A percentile compares a stretch with the other conserved stretches of the same genome.
Conservation (phyloP, 768 basidiomycete species). For the Suillus subalutaceus region DNA sequence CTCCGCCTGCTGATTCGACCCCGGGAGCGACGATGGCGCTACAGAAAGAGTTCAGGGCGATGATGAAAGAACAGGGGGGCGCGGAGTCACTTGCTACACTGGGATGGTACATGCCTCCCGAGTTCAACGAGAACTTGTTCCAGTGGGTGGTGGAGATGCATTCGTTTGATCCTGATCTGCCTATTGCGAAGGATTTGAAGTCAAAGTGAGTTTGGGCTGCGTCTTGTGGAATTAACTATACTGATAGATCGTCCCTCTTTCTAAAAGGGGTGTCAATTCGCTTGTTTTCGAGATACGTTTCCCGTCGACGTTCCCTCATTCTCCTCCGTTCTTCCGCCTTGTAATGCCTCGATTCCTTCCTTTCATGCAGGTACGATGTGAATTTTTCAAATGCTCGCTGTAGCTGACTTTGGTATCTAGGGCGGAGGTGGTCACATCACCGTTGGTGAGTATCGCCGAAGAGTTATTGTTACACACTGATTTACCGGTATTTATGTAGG, state of each 20-base stretch:
- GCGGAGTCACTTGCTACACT: conserved; percentile 43
- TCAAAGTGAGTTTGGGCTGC: conserved; percentile 37
- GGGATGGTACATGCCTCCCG: conserved; percentile 74
- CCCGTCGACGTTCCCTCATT: conserved; percentile 63
- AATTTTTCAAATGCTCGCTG: not conserved
- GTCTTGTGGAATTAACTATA: not conserved
- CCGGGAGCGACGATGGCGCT: conserved; percentile 58
- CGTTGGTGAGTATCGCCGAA: conserved; percentile 42
- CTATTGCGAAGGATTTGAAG: conserved; percentile 63
- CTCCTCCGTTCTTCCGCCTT: conserved; percentile 78
- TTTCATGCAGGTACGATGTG: conserved; percentile 49
- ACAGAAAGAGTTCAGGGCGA: conserved; percentile 60
- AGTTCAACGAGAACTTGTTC: conserved; percentile 69
- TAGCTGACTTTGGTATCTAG: conserved; percentile 15
- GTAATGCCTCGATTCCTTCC: conserved; percentile 74
- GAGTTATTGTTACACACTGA: not conserved
- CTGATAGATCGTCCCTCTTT: not conserved
- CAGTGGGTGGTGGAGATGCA: conserved; percentile 78
- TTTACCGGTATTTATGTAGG: conserved; percentile 36
- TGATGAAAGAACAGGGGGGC: conserved; percentile 61
- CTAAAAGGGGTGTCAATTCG: conserved; percentile 55
- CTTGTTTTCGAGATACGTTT: conserved; percentile 76
- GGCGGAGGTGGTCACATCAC: conserved; percentile 76
- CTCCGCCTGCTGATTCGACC: conserved; percentile 62
- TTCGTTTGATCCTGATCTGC: conserved; percentile 63